phyloP scores from a whole-genome alignment of 2,329 filamentous ascomycete species.

The Pseudogymnoascus sp. region DNA sequence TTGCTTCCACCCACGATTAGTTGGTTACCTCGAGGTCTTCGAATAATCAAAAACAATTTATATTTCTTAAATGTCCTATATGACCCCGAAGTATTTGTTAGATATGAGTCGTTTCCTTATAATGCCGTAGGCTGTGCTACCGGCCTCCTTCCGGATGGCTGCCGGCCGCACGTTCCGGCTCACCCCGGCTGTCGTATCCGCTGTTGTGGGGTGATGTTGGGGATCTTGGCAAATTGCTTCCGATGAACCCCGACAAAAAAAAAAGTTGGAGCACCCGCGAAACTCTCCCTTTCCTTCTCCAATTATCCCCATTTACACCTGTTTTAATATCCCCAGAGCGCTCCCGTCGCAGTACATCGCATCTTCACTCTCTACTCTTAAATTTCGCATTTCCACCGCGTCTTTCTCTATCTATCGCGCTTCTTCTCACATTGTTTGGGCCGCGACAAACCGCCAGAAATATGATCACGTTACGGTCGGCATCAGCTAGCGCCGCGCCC shows the following conservation, averaged over 20 bases:
- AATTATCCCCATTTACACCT: not conserved
- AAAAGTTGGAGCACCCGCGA: not conserved
- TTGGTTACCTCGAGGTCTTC: no score
- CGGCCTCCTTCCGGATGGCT: not conserved
- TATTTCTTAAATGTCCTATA: not conserved
- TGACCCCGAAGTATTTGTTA: not conserved
- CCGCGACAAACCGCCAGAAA: not conserved
- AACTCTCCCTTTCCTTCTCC: not conserved
- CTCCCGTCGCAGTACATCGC: not conserved
- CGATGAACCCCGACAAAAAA: not conserved
- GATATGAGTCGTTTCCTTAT: not conserved
- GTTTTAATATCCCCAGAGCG: not conserved
- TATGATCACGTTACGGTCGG: slow-evolving; percentile 18
- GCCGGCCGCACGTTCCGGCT: not conserved
- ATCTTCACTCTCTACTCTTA: not conserved
- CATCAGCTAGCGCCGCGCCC: slow-evolving; percentile 17
- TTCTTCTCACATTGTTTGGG: not conserved
- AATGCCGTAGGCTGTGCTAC: not conserved
- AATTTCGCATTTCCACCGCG: not conserved
- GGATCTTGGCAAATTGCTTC: slow-evolving; percentile 2
- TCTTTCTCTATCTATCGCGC: not conserved
- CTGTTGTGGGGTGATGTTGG: not conserved
- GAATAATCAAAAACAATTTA: no score
- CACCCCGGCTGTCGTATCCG: not conserved
- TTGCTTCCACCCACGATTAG: no score